Evolutionary conservation across 2,329 filamentous ascomycete genomes (phyloP), one percentile per base, ranked within the genome.

Genomic region (Talaromyces sp.): DNA sequence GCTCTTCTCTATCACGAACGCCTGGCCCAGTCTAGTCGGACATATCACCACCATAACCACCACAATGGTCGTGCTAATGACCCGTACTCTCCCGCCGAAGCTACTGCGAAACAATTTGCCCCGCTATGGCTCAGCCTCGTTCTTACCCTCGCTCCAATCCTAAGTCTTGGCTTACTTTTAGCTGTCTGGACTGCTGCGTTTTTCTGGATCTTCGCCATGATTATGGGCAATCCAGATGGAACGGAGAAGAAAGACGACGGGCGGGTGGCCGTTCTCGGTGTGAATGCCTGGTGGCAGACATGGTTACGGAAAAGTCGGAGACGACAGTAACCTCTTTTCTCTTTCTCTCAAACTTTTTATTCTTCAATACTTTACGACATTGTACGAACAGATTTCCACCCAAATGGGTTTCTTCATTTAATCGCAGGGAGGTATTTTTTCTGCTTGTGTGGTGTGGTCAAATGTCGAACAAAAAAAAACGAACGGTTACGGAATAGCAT

Each of bases 191-290:
- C 83, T 0, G 79, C 84, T 0, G 85, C 83, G 1, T 82, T 79
- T 23, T 88, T 87, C 74, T 88, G 85, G 86, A 74, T 86, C 57
- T 86, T 85, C 68, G 79, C 83, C 28, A 81, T 81, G 67, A 83
- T 87, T 10, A 75, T 88, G 56, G 86, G 86, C 4, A 86, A 88
- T 71, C 86, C 86, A 33, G 84, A 85, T 60, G 83, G 83, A 47
- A 82, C 81, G 33, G 83, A 85, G 67, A 81, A 82, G 30, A 81
- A 82, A 65, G 86, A 88, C 64, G 86, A 88, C 65, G 86, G 86
- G 12, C 78, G 81, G 59, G 83, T 84, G 27, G 83, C 84, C 12
- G 85, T 87, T 4, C 73, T 88, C 2, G 81, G 80, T 3, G 80
- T 88, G 34, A 75, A 84, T 61, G 78, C 79, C 55, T 87, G 83